phyloP scores from a whole-genome alignment of 345 rosid genomes.

The Psidium guajava region DNA sequence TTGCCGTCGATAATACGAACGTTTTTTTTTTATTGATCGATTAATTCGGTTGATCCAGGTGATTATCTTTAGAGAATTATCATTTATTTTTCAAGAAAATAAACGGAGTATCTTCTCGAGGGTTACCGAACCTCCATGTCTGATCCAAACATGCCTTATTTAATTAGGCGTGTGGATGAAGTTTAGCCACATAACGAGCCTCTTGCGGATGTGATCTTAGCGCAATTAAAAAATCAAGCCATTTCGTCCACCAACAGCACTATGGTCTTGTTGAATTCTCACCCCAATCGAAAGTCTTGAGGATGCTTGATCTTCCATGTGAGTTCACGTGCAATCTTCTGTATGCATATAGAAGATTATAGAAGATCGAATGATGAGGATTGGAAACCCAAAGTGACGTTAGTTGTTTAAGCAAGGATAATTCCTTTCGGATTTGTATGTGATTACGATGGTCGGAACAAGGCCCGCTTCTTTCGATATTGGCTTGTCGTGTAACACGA shows the following conservation, averaged over 20 bases:
- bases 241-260: background rate
- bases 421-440: too few relatives aligned
- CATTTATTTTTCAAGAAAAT: background rate
- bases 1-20: too few relatives aligned
- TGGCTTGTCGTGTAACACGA: background rate
- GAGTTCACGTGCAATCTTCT: background rate
- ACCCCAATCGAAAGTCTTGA: background rate
- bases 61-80: too few relatives aligned
- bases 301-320: background rate
- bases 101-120: too few relatives aligned
- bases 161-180: background rate
- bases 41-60: too few relatives aligned
- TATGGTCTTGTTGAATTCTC: background rate
- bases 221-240: background rate
- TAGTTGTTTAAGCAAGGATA: background rate
- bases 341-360: too few relatives aligned
- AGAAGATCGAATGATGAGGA: background rate
- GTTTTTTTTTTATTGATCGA: too few relatives aligned
- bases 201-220: background rate
- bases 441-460: too few relatives aligned
- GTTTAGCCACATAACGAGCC: background rate
- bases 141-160: background rate
- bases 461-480: too few relatives aligned
- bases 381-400: background rate
- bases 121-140: rapidly evolving